Conservation (phyloP, 2,329 filamentous ascomycete species). For the Westerdykella sp. region DNA sequence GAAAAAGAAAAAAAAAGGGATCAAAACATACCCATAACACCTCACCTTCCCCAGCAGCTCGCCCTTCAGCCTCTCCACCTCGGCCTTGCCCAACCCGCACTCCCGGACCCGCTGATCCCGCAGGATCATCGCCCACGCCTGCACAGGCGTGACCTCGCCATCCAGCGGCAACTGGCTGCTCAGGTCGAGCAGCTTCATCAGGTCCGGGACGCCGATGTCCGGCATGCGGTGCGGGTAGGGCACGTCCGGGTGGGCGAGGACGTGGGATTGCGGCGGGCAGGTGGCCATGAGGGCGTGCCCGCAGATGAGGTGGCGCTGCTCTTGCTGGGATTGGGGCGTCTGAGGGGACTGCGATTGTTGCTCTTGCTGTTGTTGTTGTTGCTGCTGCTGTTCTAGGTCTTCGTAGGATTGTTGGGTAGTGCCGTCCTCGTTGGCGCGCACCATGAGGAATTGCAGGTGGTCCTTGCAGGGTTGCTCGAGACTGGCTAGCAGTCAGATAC, state of each 20-base stretch:
- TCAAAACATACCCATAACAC: conserved; percentile 68
- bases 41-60: conserved; percentile 74
- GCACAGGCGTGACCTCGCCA: conserved; percentile 88
- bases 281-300: conserved; percentile 93
- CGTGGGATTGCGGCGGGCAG: conserved; percentile 67
- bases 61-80: conserved; percentile 66
- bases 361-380: too few relatives aligned
- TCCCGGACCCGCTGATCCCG: conserved; percentile 53
- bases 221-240: conserved; percentile 67
- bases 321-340: neutral
- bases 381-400: too few relatives aligned
- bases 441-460: conserved; percentile 74
- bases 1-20: neutral
- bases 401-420: conserved; percentile 34
- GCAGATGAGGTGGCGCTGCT: conserved; percentile 52
- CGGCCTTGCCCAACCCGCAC: conserved; percentile 51
- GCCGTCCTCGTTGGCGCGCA: conserved; percentile 46
- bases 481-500: conserved; percentile 39
- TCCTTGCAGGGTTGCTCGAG: conserved; percentile 92
- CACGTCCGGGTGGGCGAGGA: conserved; percentile 50
- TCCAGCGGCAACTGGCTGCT: conserved; percentile 77
- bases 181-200: conserved; percentile 76
- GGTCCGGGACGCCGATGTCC: conserved; percentile 64
- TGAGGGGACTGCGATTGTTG: neutral
- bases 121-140: conserved; percentile 83